Conservation (phyloP, 768 basidiomycete genomes). For the Boletus vinaceobasis region DNA sequence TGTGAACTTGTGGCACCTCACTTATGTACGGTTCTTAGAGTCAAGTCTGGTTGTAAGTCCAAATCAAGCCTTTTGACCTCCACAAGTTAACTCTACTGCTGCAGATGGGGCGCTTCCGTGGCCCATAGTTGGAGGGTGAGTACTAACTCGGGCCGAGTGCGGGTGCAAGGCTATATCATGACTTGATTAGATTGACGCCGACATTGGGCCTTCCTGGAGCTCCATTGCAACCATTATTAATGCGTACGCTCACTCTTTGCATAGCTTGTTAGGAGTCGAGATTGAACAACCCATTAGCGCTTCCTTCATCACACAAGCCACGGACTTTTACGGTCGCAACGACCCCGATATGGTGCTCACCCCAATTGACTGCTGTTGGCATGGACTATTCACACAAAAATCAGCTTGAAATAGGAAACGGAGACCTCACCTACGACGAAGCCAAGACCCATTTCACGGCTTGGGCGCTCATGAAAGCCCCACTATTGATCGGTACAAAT, state of each 20-base stretch:
- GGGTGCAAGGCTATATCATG: neutral
- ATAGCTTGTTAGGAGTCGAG: neutral
- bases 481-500: constrained; percentile 59
- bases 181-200: constrained; percentile 12
- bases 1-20: neutral
- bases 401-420: constrained; percentile 63
- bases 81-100: neutral
- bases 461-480: constrained; percentile 68
- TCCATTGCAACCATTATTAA: constrained; percentile 55
- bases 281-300: constrained; percentile 38
- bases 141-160: neutral
- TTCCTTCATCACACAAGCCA: constrained; percentile 59
- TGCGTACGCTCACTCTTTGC: constrained; percentile 31
- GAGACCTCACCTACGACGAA: constrained; percentile 58
- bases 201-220: constrained; percentile 42
- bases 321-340: constrained; percentile 62
- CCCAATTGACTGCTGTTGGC: neutral
- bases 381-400: constrained; percentile 3
- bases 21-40: constrained; percentile 32
- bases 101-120: constrained; percentile 35
- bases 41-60: constrained; percentile 60
- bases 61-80: constrained; percentile 19
- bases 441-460: constrained; percentile 67
- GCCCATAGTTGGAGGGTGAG: constrained; percentile 44
- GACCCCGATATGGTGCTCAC: constrained; percentile 58